A percentile compares a stretch with the other conserved stretches of the same genome.
These are phyloP conservation scores for Camelina sativa DNA, from an alignment of 345 rosid species.

Conservation along the genomic window DNA sequence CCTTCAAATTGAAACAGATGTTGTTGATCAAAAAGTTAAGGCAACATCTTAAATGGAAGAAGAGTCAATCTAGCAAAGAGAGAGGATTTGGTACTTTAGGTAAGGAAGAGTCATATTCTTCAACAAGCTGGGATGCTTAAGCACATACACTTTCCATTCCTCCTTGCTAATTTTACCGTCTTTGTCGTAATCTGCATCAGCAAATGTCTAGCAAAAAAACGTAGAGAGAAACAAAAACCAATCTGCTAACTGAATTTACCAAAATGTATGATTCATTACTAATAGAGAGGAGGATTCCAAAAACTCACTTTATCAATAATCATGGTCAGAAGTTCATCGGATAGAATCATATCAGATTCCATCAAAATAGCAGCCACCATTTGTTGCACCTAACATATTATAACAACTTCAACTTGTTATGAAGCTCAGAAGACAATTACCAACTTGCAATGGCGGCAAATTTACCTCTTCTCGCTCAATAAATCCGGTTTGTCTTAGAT, in stretches of 20 bases:
- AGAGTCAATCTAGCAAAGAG: not conserved
- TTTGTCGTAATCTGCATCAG: constrained; percentile 65
- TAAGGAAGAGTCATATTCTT: constrained; percentile 86
- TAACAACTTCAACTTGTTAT: constrained; percentile 7
- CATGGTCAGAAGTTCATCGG: constrained; percentile 65
- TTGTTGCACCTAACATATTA: constrained; percentile 67
- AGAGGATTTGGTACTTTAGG: constrained; percentile 52
- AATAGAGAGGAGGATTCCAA: constrained; percentile 9
- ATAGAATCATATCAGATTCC: constrained; percentile 64
- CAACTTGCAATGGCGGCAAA: not conserved
- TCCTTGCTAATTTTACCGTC: constrained; percentile 72
- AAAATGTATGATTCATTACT: not conserved
- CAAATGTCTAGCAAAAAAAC: constrained; percentile 64
- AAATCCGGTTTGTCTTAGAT: constrained; percentile 82
- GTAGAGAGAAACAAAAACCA: not conserved
- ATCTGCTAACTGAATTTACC: constrained; percentile 1
- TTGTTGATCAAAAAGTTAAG: not conserved
- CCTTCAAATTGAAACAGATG: constrained; percentile 45
- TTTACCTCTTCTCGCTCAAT: constrained; percentile 84
- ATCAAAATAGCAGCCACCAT: constrained; percentile 76
- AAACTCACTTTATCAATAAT: constrained; percentile 68
- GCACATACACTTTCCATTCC: constrained; percentile 69
- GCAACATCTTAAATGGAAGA: not conserved
- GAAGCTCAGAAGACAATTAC: not conserved
- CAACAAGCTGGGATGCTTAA: constrained; percentile 63